Evolutionary conservation across 140 eudicot genomes (phyloP).

Genomic region (Senecio squalidus): DNA sequence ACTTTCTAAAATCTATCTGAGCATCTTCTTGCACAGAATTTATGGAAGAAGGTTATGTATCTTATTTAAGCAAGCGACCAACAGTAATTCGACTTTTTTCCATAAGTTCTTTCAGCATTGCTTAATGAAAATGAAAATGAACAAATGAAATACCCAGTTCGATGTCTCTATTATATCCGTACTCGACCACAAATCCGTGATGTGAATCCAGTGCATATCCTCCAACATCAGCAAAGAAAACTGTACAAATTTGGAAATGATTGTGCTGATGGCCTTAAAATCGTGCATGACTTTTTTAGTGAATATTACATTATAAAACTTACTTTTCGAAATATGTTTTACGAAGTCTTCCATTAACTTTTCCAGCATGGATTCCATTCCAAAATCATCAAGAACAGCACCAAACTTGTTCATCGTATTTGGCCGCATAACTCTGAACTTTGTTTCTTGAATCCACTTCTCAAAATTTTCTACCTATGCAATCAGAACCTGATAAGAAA

Average conservation of each 20-base stretch:
- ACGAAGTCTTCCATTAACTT: constrained; percentile 79
- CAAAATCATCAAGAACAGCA: constrained; percentile 94
- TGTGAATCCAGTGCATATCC: constrained; percentile 86
- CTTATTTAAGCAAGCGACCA: not conserved
- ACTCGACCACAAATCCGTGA: constrained; percentile 95
- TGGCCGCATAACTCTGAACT: constrained; percentile 85
- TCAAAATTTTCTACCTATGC: constrained; percentile 82
- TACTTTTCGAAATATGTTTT: constrained; percentile 73
- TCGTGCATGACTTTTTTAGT: constrained; percentile 3
- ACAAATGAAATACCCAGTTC: constrained; percentile 55
- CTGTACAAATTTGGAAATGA: constrained; percentile 37
- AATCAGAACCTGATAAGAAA: constrained; percentile 45
- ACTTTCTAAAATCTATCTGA: not conserved
- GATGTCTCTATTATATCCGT: constrained; percentile 75
- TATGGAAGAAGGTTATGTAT: too few relatives aligned
- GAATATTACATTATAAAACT: constrained; percentile 3
- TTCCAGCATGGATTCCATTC: constrained; percentile 77
- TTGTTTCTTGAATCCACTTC: constrained; percentile 75
- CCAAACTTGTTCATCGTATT: constrained; percentile 86
- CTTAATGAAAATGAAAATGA: constrained; percentile 3
- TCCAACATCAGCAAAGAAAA: constrained; percentile 88
- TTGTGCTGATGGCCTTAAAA: not conserved
- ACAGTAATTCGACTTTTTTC: not conserved
- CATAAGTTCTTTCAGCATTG: not conserved
- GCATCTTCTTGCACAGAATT: too few relatives aligned